These are phyloP conservation scores for Yamadazyma triangularis DNA, from an alignment of 1,139 yeast genomes.

Conservation along the genomic window DNA sequence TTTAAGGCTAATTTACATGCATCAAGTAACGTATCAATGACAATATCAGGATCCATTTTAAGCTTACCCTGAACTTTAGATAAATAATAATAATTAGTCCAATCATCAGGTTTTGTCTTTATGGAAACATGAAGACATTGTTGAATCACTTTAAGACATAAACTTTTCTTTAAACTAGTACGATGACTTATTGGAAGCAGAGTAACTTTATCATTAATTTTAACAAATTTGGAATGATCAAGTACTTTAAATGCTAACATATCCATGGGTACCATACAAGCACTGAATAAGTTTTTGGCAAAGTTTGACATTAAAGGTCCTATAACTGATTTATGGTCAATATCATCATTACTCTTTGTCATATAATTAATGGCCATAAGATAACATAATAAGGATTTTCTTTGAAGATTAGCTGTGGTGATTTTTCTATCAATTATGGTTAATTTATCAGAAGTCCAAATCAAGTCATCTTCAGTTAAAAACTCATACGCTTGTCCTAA, in stretches of 20 bases:
- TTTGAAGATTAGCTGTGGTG: constrained; percentile 60
- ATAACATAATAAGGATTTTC: constrained; percentile 69
- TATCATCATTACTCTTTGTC: constrained; percentile 10
- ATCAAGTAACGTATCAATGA: constrained; percentile 33
- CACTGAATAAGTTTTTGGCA: constrained; percentile 58
- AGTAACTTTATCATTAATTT: constrained; percentile 19
- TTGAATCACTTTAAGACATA: constrained; percentile 33
- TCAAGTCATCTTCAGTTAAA: constrained; percentile 80
- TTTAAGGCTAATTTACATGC: constrained; percentile 26
- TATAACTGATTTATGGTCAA: constrained; percentile 24
- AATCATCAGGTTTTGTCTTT: constrained; percentile 42
- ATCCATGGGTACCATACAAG: constrained; percentile 66
- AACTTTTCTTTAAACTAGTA: constrained; percentile 19
- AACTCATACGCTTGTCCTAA: constrained; percentile 78
- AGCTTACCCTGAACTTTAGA: constrained; percentile 60
- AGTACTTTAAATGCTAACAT: constrained; percentile 47
- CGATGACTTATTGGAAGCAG: constrained; percentile 20
- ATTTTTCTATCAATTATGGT: constrained; percentile 60
- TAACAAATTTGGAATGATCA: constrained; percentile 30
- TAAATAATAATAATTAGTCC: constrained; percentile 59
- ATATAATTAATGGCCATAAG: constrained; percentile 66
- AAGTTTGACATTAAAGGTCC: constrained; percentile 52
- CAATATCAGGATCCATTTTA: constrained; percentile 19
- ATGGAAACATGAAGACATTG: constrained; percentile 43
- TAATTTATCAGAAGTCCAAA: constrained; percentile 86